A percentile compares a stretch with the other conserved stretches of the same genome.
Evolutionary conservation across 164 flowering plant genomes (phyloP).

Genomic region (Sextonia rubra): DNA sequence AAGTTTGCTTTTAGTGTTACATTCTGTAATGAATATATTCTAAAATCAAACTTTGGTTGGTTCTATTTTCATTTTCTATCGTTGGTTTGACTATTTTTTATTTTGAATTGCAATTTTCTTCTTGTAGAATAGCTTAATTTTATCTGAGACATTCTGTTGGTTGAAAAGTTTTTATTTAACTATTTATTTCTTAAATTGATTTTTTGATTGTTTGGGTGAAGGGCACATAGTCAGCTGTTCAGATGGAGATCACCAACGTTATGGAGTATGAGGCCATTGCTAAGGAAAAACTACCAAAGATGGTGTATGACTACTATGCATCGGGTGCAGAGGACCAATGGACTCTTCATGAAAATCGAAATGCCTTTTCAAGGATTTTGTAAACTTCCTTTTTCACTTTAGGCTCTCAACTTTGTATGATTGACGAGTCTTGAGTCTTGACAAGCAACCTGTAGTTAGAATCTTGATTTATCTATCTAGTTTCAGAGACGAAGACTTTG

Average conservation of each 20-base stretch:
- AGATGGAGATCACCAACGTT: conserved; percentile 72
- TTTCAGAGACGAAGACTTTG: background rate
- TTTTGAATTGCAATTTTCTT: background rate
- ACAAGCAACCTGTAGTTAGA: background rate
- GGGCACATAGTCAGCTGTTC: background rate
- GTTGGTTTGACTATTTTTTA: no score
- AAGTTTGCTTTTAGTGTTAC: background rate
- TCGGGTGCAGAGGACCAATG: conserved; percentile 97
- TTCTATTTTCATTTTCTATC: background rate
- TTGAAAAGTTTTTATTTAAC: background rate
- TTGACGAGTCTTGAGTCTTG: background rate
- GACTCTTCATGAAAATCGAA: conserved; percentile 71
- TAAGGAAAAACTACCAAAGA: conserved; percentile 81
- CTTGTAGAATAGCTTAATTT: background rate
- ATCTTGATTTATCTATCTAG: background rate
- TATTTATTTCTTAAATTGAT: background rate
- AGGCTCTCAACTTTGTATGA: background rate
- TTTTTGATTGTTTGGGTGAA: background rate
- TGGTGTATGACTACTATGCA: conserved; percentile 85
- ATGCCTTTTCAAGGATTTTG: conserved; percentile 84
- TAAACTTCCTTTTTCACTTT: conserved; percentile 27
- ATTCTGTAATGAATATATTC: background rate
- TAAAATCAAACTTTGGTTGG: background rate
- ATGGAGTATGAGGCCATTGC: conserved; percentile 79
- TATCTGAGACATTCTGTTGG: background rate